These are phyloP conservation scores for Didymella sp. DNA, from an alignment of 2,329 filamentous ascomycete species.

Conservation along the genomic window DNA sequence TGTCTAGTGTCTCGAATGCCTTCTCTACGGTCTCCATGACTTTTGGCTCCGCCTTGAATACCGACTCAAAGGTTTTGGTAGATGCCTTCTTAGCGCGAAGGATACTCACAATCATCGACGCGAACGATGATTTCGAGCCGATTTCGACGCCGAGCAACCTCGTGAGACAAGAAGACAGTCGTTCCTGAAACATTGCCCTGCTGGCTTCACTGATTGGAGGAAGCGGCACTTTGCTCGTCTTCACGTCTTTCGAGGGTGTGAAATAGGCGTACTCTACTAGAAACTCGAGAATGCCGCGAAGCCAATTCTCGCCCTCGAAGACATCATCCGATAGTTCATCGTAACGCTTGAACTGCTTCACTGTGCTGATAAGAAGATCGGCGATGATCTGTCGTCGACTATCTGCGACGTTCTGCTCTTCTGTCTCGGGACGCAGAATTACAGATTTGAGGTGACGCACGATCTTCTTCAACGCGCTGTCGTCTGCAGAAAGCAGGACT, in stretches of 20 bases:
- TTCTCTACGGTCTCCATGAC: constrained; percentile 50
- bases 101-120: constrained; percentile 39
- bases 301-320: constrained; percentile 50
- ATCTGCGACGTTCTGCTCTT: constrained; percentile 56
- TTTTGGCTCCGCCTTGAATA: constrained; percentile 57
- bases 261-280: constrained; percentile 62
- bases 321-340: constrained; percentile 27
- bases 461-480: constrained; percentile 57
- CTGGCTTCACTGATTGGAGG: constrained; percentile 57
- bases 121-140: constrained; percentile 35
- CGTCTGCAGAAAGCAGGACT: constrained; percentile 67
- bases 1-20: constrained; percentile 42
- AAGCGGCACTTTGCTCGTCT: constrained; percentile 48
- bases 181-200: constrained; percentile 61
- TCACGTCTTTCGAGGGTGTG: constrained; percentile 43
- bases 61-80: constrained; percentile 50
- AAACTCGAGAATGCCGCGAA: constrained; percentile 55
- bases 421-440: constrained; percentile 54
- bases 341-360: constrained; percentile 52
- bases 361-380: constrained; percentile 60
- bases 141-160: constrained; percentile 52
- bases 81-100: constrained; percentile 35
- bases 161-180: constrained; percentile 63
- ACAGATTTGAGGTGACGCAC: constrained; percentile 60
- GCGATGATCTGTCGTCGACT: constrained; percentile 58